Conservation (phyloP, 345 rosid species). For the Noccaea caerulescens region DNA sequence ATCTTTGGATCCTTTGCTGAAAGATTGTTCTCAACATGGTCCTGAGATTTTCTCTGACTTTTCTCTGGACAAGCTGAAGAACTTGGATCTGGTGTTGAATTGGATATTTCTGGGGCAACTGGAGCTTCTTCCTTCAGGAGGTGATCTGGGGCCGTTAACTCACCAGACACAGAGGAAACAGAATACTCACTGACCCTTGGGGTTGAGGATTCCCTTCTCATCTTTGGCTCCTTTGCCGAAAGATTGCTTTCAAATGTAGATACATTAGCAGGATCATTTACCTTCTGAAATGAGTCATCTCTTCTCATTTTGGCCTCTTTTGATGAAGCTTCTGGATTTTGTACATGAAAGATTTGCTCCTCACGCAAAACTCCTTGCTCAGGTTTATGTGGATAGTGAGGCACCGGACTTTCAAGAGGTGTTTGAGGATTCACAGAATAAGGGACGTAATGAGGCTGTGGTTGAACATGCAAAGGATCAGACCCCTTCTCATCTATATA, state of each 20-base stretch:
- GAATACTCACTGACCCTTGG: constrained; percentile 41
- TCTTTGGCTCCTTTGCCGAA: constrained; percentile 37
- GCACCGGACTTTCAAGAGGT: constrained; percentile 37
- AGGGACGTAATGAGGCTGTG: constrained; percentile 37
- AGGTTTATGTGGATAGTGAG: constrained; percentile 34
- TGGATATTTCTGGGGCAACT: constrained; percentile 22
- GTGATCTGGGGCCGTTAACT: constrained; percentile 35
- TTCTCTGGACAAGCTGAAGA: constrained; percentile 29
- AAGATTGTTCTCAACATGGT: constrained; percentile 45
- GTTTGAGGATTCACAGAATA: constrained; percentile 40
- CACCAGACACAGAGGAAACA: constrained; percentile 35
- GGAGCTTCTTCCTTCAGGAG: constrained; percentile 40
- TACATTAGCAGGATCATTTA: constrained; percentile 35
- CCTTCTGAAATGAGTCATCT: constrained; percentile 42
- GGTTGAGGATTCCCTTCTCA: constrained; percentile 39
- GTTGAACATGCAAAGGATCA: constrained; percentile 38
- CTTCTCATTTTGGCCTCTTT: constrained; percentile 43
- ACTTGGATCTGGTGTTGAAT: constrained; percentile 37
- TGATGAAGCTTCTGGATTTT: constrained; percentile 36
- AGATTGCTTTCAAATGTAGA: constrained; percentile 37
- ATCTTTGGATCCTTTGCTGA: constrained; percentile 41
- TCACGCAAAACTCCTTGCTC: constrained; percentile 38
- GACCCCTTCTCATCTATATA: constrained; percentile 43
- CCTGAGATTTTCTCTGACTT: constrained; percentile 49
- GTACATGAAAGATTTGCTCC: constrained; percentile 36